Percentiles rank a stretch among this genome's conserved stretches.
phyloP scores from a whole-genome alignment of 176 grass and related monocot species.

The Oryza glumipatula region DNA sequence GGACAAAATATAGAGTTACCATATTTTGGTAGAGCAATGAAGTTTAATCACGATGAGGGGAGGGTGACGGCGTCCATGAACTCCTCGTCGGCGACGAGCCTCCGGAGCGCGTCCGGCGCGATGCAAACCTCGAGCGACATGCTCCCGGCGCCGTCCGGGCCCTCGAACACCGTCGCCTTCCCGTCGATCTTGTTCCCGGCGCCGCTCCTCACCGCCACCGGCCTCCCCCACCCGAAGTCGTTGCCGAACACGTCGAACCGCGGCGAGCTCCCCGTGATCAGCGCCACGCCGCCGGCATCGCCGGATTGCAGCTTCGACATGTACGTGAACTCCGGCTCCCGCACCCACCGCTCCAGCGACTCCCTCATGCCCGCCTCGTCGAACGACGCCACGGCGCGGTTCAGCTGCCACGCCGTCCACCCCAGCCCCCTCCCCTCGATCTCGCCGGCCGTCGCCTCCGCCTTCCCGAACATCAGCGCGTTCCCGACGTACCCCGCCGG shows the following conservation, averaged over 20 bases:
- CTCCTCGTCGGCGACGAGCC: neutral
- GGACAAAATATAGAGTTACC: no score
- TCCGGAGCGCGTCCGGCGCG: neutral
- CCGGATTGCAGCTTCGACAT: neutral
- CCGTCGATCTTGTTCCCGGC: neutral
- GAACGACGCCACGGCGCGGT: conserved; percentile 27
- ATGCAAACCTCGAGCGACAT: neutral
- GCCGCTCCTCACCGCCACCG: neutral
- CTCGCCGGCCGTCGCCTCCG: conserved; percentile 14
- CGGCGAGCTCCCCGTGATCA: neutral
- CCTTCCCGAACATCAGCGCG: neutral
- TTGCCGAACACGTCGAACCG: neutral
- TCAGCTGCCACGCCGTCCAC: conserved; percentile 27
- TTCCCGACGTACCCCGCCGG: conserved; percentile 30
- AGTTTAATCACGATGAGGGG: no score
- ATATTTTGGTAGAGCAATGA: no score
- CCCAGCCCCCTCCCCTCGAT: conserved; percentile 4
- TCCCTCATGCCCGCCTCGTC: neutral
- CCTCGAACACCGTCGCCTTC: neutral
- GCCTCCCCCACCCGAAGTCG: neutral
- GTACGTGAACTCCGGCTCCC: neutral
- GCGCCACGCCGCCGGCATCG: neutral
- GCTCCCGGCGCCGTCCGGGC: neutral
- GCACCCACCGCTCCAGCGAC: neutral
- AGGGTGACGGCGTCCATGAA: neutral